phyloP scores from a whole-genome alignment of 805 yeast genomes.

The Torulaspora indica region DNA sequence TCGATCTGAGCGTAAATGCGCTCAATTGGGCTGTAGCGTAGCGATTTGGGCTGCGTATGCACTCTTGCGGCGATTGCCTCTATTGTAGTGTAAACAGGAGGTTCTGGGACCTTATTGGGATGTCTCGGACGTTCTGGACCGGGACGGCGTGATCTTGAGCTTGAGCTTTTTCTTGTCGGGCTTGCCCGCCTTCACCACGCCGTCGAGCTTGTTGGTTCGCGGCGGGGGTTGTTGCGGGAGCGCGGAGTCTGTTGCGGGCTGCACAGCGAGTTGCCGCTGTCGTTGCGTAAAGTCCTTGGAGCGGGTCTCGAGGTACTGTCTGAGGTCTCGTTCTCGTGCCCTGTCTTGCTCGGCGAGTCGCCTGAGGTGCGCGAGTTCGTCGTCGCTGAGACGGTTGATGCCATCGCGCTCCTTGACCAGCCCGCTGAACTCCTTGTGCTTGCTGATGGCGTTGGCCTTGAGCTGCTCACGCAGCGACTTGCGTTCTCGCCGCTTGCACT shows the following conservation, averaged over 20 bases:
- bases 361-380: constrained; percentile 23
- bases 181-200: neutral
- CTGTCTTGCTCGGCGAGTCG: constrained; percentile 5
- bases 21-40: neutral
- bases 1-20: too few relatives aligned
- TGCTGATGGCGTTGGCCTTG: constrained; percentile 27
- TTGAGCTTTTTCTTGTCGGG: neutral
- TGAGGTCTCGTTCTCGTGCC: constrained; percentile 9
- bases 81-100: too few relatives aligned
- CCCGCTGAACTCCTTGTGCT: constrained; percentile 25
- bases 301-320: constrained; percentile 9
- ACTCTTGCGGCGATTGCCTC: neutral
- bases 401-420: constrained; percentile 27
- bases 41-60: neutral
- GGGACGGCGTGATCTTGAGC: neutral
- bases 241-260: neutral
- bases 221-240: neutral
- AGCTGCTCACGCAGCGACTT: constrained; percentile 33
- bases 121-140: neutral
- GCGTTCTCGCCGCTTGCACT: constrained; percentile 21
- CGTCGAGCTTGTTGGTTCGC: neutral
- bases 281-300: constrained; percentile 11
- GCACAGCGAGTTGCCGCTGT: neutral
- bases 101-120: too few relatives aligned
- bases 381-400: constrained; percentile 28